A percentile compares a stretch with the other conserved stretches of the same genome.
These are phyloP conservation scores for Tarenaya hassleriana DNA, from an alignment of 345 rosid genomes.

Conservation along the genomic window DNA sequence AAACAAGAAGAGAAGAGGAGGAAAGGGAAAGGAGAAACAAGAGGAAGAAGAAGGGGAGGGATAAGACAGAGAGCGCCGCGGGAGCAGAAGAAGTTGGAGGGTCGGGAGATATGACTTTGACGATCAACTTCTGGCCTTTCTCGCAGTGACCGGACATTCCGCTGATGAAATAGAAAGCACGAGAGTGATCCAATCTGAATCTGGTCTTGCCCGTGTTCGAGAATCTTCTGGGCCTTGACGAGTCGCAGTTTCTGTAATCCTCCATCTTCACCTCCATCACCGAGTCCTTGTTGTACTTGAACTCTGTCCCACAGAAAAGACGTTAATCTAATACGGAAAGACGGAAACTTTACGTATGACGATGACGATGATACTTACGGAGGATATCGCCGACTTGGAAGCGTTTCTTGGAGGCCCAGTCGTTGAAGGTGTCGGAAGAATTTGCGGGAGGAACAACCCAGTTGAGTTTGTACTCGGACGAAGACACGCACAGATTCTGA, in stretches of 20 bases:
- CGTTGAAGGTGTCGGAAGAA: conserved; percentile 1
- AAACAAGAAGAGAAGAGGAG: conserved; percentile 2
- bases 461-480: conserved; percentile 9
- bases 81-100: conserved; percentile 5
- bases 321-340: conserved; percentile 6
- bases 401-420: conserved; percentile 11
- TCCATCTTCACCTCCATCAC: conserved; percentile 42
- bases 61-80: not conserved
- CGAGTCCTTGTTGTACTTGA: conserved; percentile 44
- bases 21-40: not conserved
- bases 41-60: conserved; percentile 5
- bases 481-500: conserved; percentile 2
- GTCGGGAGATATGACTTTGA: conserved; percentile 35
- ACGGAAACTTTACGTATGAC: not conserved
- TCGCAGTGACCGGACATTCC: conserved; percentile 47
- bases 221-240: conserved; percentile 39
- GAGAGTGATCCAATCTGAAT: conserved; percentile 40
- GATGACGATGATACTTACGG: not conserved
- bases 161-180: conserved; percentile 54
- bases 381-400: conserved; percentile 19
- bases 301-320: not conserved
- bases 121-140: conserved; percentile 46
- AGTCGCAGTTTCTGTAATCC: conserved; percentile 50
- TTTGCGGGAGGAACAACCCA: conserved; percentile 10
- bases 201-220: conserved; percentile 48